A percentile compares a stretch with the other conserved stretches of the same genome.
phyloP scores from a whole-genome alignment of 495 filamentous ascomycete species.

The Lasiosphaeriaceae sp. region DNA sequence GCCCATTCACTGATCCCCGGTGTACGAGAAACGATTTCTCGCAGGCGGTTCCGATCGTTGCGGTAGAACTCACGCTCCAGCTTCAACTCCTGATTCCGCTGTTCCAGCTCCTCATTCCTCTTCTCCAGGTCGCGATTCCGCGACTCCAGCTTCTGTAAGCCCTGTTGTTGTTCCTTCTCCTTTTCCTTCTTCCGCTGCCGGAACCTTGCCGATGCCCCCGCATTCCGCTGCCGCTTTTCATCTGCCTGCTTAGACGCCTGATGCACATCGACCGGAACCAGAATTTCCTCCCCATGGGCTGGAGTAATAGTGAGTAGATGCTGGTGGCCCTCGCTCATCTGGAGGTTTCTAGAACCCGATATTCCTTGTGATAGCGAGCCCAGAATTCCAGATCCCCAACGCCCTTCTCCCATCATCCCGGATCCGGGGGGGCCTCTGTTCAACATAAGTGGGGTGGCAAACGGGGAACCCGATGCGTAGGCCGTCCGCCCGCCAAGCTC shows the following conservation, averaged over 20 bases:
- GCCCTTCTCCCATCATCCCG: slow-evolving; percentile 25
- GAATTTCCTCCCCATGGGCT: slow-evolving; percentile 42
- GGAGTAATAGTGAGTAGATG: slow-evolving; percentile 38
- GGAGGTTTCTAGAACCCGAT: slow-evolving; percentile 16
- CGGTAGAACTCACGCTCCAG: slow-evolving; percentile 45
- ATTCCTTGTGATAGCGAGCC: slow-evolving; percentile 15
- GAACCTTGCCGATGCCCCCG: slow-evolving; percentile 86
- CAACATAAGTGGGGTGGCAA: slow-evolving; percentile 15
- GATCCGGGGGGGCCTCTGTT: slow-evolving; percentile 19
- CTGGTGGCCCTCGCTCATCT: slow-evolving; percentile 41
- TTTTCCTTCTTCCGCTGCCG: slow-evolving; percentile 85
- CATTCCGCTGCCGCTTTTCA: slow-evolving; percentile 90
- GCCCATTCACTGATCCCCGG: slow-evolving; percentile 47
- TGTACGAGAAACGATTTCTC: slow-evolving; percentile 56
- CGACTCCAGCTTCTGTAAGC: slow-evolving; percentile 57
- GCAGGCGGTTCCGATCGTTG: slow-evolving; percentile 60
- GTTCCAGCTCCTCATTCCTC: slow-evolving; percentile 41
- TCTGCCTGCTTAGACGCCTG: slow-evolving; percentile 81
- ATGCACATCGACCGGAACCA: slow-evolving; percentile 70
- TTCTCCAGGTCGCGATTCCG: slow-evolving; percentile 47
- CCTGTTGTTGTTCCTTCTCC: slow-evolving; percentile 69
- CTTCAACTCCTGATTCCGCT: slow-evolving; percentile 46
- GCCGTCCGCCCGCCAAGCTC: slow-evolving; percentile 18
- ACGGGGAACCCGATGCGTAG: slow-evolving; percentile 25
- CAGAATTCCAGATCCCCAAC: slow-evolving; percentile 26